These are phyloP conservation scores for Cyberlindnera xylosilytica DNA, from an alignment of 805 yeast species.

Conservation along the genomic window DNA sequence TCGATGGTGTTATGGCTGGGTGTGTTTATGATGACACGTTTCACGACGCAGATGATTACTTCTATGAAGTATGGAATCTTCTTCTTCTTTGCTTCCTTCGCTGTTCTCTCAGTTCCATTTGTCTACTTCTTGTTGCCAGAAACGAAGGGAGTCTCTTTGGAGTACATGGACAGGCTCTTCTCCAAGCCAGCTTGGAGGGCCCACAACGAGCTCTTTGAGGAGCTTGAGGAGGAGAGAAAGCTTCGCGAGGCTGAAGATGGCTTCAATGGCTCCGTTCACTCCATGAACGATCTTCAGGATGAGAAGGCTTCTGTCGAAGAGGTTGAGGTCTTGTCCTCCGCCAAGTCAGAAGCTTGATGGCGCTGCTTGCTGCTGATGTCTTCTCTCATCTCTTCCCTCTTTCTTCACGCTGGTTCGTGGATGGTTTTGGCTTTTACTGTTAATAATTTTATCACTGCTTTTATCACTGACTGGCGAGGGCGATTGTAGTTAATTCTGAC, in stretches of 20 bases:
- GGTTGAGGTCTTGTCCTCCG: not conserved
- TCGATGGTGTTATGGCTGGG: constrained; percentile 48
- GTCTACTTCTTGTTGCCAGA: constrained; percentile 43
- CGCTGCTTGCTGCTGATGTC: too few relatives aligned
- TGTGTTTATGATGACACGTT: constrained; percentile 46
- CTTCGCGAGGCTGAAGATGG: constrained; percentile 3
- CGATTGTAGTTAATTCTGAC: too few relatives aligned
- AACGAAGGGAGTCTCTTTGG: constrained; percentile 44
- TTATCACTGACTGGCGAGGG: too few relatives aligned
- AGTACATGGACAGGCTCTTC: constrained; percentile 37
- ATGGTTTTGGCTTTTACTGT: too few relatives aligned
- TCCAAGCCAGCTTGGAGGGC: constrained; percentile 21
- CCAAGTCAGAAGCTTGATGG: too few relatives aligned
- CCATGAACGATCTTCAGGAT: not conserved
- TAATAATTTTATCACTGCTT: too few relatives aligned
- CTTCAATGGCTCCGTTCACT: not conserved
- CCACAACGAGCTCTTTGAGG: constrained; percentile 13
- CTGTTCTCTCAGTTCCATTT: constrained; percentile 33
- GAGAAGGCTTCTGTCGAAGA: constrained; percentile 3
- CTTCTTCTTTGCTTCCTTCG: constrained; percentile 32
- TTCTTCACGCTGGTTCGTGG: too few relatives aligned
- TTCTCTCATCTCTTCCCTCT: too few relatives aligned
- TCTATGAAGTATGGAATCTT: constrained; percentile 43
- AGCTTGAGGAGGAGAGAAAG: constrained; percentile 4
- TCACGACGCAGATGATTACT: constrained; percentile 41